Percentiles rank a stretch among this genome's conserved stretches.
phyloP scores from a whole-genome alignment of 179 eudicot genomes.

The Spinacia oleracea region DNA sequence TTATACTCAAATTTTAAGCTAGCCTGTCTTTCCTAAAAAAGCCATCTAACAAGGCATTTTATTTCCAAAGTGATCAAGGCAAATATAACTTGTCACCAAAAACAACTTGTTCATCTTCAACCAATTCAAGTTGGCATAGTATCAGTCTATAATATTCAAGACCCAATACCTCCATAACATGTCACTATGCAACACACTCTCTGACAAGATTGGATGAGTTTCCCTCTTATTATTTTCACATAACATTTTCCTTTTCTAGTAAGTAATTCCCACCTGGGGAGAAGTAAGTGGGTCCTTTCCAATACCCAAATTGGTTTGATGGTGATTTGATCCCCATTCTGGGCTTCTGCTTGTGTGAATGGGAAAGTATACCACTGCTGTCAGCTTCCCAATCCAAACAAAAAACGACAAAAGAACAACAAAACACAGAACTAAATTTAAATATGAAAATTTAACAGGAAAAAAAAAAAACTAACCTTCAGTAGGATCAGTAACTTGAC shows the following conservation, averaged over 20 bases:
- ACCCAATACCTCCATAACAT: background rate
- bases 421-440: background rate
- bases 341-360: too few species aligned
- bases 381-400: background rate
- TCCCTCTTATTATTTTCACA: background rate
- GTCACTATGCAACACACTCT: background rate
- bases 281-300: background rate
- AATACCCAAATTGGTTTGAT: too few species aligned
- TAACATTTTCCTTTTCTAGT: background rate
- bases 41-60: too few species aligned
- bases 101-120: background rate
- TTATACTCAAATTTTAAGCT: background rate
- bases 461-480: constrained; percentile 21
- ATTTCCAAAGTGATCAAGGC: background rate
- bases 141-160: background rate
- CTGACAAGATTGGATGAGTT: background rate
- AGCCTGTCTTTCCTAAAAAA: background rate
- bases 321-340: too few species aligned
- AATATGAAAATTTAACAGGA: background rate
- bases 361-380: too few species aligned
- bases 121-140: background rate
- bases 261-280: background rate
- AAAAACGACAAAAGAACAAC: background rate
- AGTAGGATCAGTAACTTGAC: constrained; percentile 33
- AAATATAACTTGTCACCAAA: background rate